Evolutionary conservation across 208 protist genomes (phyloP).

Genomic region (Novymonas esmeraldas): DNA sequence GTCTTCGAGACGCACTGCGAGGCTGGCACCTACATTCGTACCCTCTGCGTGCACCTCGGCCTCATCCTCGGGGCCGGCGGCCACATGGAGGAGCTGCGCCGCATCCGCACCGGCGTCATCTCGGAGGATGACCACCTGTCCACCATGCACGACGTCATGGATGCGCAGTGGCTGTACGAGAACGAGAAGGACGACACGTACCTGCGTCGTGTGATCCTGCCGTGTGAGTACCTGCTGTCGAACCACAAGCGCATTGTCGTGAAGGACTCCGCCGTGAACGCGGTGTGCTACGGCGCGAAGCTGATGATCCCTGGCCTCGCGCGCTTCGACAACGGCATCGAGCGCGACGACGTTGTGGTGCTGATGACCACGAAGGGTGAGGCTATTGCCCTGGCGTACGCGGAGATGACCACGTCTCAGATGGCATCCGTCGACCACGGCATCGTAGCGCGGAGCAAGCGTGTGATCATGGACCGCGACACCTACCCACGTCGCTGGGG

Average conservation of each 20-base stretch:
- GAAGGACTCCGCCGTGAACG: slow-evolving; percentile 99
- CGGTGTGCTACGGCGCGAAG: slow-evolving; percentile 99
- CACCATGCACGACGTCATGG: slow-evolving; percentile 99
- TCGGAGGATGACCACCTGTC: slow-evolving; percentile 96
- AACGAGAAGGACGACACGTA: slow-evolving; percentile 98
- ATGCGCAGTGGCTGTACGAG: slow-evolving; percentile 98
- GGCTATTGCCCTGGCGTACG: slow-evolving; percentile 98
- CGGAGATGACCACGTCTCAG: slow-evolving; percentile 98
- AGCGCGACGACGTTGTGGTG: slow-evolving; percentile 97
- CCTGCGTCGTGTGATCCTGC: slow-evolving; percentile 97
- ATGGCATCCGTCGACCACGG: slow-evolving; percentile 98
- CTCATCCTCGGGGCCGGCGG: slow-evolving; percentile 98
- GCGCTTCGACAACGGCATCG: slow-evolving; percentile 97
- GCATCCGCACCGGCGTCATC: slow-evolving; percentile 97
- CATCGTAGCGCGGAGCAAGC: slow-evolving; percentile 98
- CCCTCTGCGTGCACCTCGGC: slow-evolving; percentile 99
- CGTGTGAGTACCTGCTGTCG: slow-evolving; percentile 98
- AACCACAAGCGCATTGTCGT: slow-evolving; percentile 99
- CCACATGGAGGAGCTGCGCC: slow-evolving; percentile 99
- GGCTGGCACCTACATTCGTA: slow-evolving; percentile 99
- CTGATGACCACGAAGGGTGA: slow-evolving; percentile 99
- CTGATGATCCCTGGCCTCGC: slow-evolving; percentile 99
- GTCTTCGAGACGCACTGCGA: slow-evolving; percentile 99
- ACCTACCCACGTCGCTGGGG: slow-evolving; percentile 99
- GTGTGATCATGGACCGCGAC: slow-evolving; percentile 99